Base-by-base conservation (phyloP, 1,139 yeast genomes). In the Taphrina deformans region DNA sequence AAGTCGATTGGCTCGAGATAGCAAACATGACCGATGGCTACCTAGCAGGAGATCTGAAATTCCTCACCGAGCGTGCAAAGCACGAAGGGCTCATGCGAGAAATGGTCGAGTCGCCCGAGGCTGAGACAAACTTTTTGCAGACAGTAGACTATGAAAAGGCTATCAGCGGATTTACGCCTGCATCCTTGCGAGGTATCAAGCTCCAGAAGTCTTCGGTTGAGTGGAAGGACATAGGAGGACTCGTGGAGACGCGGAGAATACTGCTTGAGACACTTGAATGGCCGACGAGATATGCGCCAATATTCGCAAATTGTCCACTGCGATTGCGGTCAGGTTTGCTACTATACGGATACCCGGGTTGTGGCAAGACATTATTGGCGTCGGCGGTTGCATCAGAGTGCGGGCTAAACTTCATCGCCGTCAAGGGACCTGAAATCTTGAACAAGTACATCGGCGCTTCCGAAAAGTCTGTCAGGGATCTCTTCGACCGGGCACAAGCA, bases 391-490 rank as follows among this genome's bases (percentile, higher is more conserved):
- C 98, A 0, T 88, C 92, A 0, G 96, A 92, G 73, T 90, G 97
- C 77, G 98, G 98, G 0, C 80, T 93, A 67, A 93, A 93, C 72
- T 93, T 93, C 74, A 93, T 93, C 40, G 87, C 96, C 1, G 88
- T 93, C 64, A 93, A 93, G 75, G 99, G 99, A 18, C 99, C 99
- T 0, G 99, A 93, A 74, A 90, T 93, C 62, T 81, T 93, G 71
- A 93, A 93, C 78, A 93, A 95, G 76, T 93, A 92, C 75, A 93
- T 93, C 71, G 99, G 99, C 72, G 98, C 98, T 0, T 89, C 96
- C 45, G 99, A 93, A 75, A 97, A 92, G 75, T 85, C 93, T 62
- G 95, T 93, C 1, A 81, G 99, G 66, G 98, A 93, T 67, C 79
- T 95, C 64, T 93, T 93, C 75, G 97, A 91, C 71, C 81, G 96